Percentiles rank a stretch among this genome's conserved stretches.
Conservation (phyloP, 1,284 basidiomycete genomes). For the Pseudozyma thailandica region DNA sequence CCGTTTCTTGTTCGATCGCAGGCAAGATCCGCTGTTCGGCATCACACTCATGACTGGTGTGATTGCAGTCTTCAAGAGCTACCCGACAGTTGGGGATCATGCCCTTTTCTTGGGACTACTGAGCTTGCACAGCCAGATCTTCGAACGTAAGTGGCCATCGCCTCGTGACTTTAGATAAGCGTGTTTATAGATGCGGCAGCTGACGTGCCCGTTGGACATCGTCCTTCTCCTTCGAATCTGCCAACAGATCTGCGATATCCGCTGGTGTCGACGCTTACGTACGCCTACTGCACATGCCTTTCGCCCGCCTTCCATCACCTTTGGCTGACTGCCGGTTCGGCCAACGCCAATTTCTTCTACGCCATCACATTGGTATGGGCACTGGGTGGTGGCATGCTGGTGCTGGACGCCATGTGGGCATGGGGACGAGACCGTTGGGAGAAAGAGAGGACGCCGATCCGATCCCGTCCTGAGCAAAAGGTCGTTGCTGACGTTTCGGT, state of each 20-base stretch:
- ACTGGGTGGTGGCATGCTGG: slow-evolving; percentile 81
- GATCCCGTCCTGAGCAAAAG: slow-evolving; percentile 1
- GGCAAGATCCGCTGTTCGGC: slow-evolving; percentile 86
- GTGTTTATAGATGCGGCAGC: background rate
- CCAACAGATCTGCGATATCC: slow-evolving; percentile 83
- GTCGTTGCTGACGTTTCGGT: slow-evolving; percentile 12
- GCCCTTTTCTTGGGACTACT: slow-evolving; percentile 85
- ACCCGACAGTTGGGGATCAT: slow-evolving; percentile 88
- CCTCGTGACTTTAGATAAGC: background rate
- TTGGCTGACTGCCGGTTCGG: slow-evolving; percentile 90
- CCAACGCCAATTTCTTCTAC: slow-evolving; percentile 98
- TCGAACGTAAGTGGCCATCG: slow-evolving; percentile 74
- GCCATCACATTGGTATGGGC: slow-evolving; percentile 94
- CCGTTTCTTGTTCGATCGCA: background rate
- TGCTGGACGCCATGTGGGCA: slow-evolving; percentile 84
- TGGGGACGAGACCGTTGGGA: slow-evolving; percentile 64
- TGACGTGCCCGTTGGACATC: background rate
- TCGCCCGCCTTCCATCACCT: slow-evolving; percentile 90
- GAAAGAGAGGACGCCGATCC: slow-evolving; percentile 40
- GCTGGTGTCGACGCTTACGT: slow-evolving; percentile 83
- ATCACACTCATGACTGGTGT: slow-evolving; percentile 81
- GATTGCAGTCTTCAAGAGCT: slow-evolving; percentile 87
- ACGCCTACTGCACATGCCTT: slow-evolving; percentile 84
- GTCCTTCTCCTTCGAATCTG: background rate
- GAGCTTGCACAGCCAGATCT: slow-evolving; percentile 83